Conservation (phyloP, 164 flowering plant species). For the Sedum album region DNA sequence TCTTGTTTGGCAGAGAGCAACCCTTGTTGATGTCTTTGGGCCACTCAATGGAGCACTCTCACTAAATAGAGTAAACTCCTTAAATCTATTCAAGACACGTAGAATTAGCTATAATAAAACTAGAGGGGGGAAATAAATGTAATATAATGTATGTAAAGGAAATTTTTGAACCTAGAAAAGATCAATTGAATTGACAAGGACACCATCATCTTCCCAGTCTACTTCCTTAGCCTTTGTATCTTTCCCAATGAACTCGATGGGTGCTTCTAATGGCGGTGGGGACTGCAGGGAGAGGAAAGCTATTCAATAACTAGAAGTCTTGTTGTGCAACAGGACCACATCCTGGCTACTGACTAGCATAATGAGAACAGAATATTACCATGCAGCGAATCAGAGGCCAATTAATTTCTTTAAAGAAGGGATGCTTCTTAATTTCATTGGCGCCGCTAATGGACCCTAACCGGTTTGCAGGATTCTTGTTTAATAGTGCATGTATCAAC, state of each 20-base stretch:
- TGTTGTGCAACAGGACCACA: background rate
- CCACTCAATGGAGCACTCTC: background rate
- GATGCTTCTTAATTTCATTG: constrained; percentile 80
- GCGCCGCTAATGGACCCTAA: constrained; percentile 79
- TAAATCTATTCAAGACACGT: background rate
- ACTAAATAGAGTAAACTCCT: background rate
- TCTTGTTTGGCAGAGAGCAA: background rate
- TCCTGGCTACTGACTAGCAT: background rate
- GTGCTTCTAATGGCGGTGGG: constrained; percentile 72
- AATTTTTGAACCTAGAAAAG: constrained; percentile 29
- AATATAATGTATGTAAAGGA: background rate
- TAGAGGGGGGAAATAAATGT: background rate
- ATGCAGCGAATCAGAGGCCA: constrained; percentile 96
- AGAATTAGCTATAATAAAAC: too few relatives aligned
- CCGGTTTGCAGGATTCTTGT: constrained; percentile 64
- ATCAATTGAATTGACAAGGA: constrained; percentile 39
- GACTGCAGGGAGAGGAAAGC: constrained; percentile 31
- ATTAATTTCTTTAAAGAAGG: constrained; percentile 78
- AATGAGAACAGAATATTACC: constrained; percentile 31
- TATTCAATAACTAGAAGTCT: background rate
- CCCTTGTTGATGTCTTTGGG: background rate
- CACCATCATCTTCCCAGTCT: constrained; percentile 70
- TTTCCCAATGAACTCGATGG: constrained; percentile 55
- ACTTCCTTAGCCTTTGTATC: constrained; percentile 44
- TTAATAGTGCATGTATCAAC: constrained; percentile 68